Evolutionary conservation across 257 asterid species (phyloP), one percentile per base, ranked within the genome.

Genomic region (Parsonsia alboflavescens): DNA sequence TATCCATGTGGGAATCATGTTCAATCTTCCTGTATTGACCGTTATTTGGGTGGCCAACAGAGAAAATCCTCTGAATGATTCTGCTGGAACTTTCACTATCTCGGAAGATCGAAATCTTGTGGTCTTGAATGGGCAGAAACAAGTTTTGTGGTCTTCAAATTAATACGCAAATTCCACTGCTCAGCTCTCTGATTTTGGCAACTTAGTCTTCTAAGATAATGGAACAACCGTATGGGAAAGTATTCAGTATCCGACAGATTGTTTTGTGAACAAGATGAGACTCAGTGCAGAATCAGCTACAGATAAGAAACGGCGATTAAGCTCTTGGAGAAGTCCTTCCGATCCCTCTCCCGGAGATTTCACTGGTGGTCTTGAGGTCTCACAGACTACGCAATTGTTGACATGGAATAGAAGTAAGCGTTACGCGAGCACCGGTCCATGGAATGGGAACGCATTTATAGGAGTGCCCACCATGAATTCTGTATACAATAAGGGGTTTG

Each of bases 11-110:
- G 88, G 88, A 28, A 62, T 84, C 72, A 73, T 76, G 86, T 83
- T 64, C 76, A 71, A 80, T 45, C 17, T 58, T 54, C 80, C 79
- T 70, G 63, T 61, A 4, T 24, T n/a, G 22, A 64, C 89, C 11
- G 54, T 72, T 71, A 66, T 85, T 11, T 89, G 93, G 91, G 88
- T 88, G 53, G 96, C 91, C 2, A 89, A 89, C 66, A 87, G 89
- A 36, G 85, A 84, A 30, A 44, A 11, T 21, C 88, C 91, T 46
- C 68, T 87, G 57, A 71, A 68, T 52, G 89, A 88, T 70, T 45
- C 85, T 1, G 49, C 61, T 2, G 89, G 88, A 54, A 58, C 72
- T 11, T 6, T 86, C n/a, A 76, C 86, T 5, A 80, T 89, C 26
- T 75, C 82, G 44, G 36, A 78, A 41, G 83, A 78, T 19, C 91